These are phyloP conservation scores for Coemansia furcata DNA, from an alignment of 192 early-diverging fungal species.

Conservation along the genomic window DNA sequence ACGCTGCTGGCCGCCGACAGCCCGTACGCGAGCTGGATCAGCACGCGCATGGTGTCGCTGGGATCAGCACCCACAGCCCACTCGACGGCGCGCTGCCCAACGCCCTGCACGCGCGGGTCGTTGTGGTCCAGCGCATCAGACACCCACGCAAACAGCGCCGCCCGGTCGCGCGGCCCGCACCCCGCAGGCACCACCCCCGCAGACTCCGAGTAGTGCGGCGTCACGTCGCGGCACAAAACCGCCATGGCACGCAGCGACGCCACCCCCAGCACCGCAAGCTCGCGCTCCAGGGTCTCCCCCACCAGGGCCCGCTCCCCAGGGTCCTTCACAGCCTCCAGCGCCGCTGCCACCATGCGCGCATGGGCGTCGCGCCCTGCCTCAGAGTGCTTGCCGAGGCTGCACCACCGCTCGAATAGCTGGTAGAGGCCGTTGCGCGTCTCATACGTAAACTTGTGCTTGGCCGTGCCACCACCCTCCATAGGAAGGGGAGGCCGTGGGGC, in stretches of 20 bases:
- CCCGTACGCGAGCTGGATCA: constrained; percentile 47
- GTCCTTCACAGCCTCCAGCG: constrained; percentile 74
- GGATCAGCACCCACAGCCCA: constrained; percentile 38
- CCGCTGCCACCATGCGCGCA: constrained; percentile 62
- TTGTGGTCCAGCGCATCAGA: constrained; percentile 35
- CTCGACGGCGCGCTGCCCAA: constrained; percentile 45
- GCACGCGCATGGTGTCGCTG: constrained; percentile 21
- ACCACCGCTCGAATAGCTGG: constrained; percentile 89
- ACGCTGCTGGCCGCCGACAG: constrained; percentile 27
- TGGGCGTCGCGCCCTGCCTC: constrained; percentile 61
- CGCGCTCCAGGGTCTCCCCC: constrained; percentile 69
- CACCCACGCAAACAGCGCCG: constrained; percentile 42
- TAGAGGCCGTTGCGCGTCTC: constrained; percentile 76
- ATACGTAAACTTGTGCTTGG: constrained; percentile 62
- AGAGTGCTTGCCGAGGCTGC: constrained; percentile 72
- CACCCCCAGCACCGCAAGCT: constrained; percentile 71
- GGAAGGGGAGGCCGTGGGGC: not conserved
- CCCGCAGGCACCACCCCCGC: not conserved
- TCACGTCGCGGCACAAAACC: constrained; percentile 59
- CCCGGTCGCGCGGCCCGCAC: constrained; percentile 43
- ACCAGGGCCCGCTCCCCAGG: constrained; percentile 60
- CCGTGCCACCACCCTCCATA: not conserved
- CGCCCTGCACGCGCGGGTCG: constrained; percentile 23
- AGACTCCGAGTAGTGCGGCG: not conserved
- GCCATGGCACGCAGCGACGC: constrained; percentile 89